Percentiles rank a stretch among this genome's conserved stretches.
Evolutionary conservation across 257 asterid genomes (phyloP).

Genomic region (Paraleonurus japonicus): DNA sequence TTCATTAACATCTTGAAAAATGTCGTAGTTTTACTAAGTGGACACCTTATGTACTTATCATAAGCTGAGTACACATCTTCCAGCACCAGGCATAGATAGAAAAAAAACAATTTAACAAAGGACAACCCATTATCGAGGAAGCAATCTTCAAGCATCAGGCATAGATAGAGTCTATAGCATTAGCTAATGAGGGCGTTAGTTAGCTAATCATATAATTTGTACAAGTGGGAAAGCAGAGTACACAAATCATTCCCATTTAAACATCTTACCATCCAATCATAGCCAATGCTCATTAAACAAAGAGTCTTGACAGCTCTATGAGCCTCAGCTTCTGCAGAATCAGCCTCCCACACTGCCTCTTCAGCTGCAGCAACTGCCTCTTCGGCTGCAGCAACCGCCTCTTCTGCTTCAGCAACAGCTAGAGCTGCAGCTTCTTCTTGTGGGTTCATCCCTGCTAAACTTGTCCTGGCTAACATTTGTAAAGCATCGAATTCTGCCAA

Average conservation of each 20-base stretch:
- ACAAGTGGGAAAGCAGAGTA: not conserved
- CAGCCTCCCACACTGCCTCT: conserved; percentile 61
- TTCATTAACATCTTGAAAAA: not conserved
- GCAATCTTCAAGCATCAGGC: not conserved
- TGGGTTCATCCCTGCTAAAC: not conserved
- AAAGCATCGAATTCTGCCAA: not conserved
- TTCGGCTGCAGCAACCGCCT: conserved; percentile 60
- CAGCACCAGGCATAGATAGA: too few species aligned
- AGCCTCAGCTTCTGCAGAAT: conserved; percentile 71
- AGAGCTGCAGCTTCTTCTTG: conserved; percentile 35
- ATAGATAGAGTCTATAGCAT: not conserved
- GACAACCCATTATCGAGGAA: not conserved
- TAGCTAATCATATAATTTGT: too few species aligned
- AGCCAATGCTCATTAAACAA: not conserved
- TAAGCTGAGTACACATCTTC: not conserved
- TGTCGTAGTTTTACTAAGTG: not conserved
- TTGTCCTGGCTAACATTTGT: not conserved
- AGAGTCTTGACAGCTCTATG: not conserved
- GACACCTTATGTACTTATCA: not conserved
- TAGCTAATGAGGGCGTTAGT: not conserved
- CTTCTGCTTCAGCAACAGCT: conserved; percentile 66
- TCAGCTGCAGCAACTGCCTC: too few species aligned
- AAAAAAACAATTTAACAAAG: not conserved
- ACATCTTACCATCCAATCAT: conserved; percentile 32
- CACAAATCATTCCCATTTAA: not conserved